phyloP scores from a whole-genome alignment of 164 flowering plant genomes.

The Brasenia schreberi region DNA sequence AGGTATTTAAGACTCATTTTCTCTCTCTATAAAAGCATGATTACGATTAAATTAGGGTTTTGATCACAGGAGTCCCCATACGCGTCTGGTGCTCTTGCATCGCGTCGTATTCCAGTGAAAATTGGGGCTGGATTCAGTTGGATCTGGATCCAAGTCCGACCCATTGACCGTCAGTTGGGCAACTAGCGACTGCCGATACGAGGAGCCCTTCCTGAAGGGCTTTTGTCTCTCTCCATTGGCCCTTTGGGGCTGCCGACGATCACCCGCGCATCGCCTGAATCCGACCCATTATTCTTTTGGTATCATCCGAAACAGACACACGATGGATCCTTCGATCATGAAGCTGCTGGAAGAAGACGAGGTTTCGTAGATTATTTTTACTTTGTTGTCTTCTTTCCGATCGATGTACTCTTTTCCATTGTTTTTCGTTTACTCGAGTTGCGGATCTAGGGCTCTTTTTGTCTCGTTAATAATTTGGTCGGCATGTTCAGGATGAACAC shows the following conservation, averaged over 20 bases:
- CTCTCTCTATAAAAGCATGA: too few species aligned
- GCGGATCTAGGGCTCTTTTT: not conserved
- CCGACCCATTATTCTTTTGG: not conserved
- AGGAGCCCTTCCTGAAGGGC: not conserved
- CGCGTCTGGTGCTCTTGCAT: too few species aligned
- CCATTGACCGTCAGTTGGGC: too few species aligned
- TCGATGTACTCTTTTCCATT: not conserved
- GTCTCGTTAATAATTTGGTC: not conserved
- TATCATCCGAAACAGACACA: not conserved
- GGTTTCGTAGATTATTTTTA: slow-evolving; percentile 18
- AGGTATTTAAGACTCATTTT: too few species aligned
- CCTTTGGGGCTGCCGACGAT: not conserved
- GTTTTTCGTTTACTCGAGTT: not conserved
- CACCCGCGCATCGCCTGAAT: not conserved
- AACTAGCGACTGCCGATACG: not conserved
- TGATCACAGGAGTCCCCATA: too few species aligned
- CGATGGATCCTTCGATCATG: slow-evolving; percentile 77
- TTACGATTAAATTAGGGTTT: too few species aligned
- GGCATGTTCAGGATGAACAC: slow-evolving; percentile 51
- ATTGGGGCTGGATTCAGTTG: too few species aligned
- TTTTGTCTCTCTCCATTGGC: not conserved
- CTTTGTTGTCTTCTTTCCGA: not conserved
- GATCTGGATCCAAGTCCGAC: too few species aligned
- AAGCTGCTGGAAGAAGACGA: slow-evolving; percentile 91
- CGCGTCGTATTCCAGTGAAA: too few species aligned